phyloP scores from a whole-genome alignment of 139 green algal species.

The Volvox reticuliferus region DNA sequence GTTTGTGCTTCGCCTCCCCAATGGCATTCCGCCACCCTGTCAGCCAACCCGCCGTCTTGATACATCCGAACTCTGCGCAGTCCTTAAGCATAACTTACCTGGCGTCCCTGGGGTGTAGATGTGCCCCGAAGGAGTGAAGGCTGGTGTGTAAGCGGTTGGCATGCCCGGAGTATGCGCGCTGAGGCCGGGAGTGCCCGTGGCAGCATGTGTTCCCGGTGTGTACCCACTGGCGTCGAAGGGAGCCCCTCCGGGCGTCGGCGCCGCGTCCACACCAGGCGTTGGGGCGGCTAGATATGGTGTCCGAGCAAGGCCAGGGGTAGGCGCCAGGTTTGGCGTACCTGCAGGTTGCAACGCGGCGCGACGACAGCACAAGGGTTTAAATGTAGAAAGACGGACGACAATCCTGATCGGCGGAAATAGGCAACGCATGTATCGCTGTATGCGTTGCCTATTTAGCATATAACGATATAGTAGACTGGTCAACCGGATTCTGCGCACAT shows the following conservation, averaged over 20 bases:
- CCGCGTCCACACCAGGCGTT: conserved; percentile 37
- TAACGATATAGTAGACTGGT: too few relatives aligned
- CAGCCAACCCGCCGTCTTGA: too few relatives aligned
- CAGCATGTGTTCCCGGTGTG: conserved; percentile 26
- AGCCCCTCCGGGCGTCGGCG: conserved; percentile 36
- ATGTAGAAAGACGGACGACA: too few relatives aligned
- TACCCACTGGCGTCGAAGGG: conserved; percentile 20
- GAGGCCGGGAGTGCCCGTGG: conserved; percentile 39
- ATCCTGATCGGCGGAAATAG: too few relatives aligned
- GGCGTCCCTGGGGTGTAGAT: conserved; percentile 49
- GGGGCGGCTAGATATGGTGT: conserved; percentile 51
- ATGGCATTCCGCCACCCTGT: too few relatives aligned
- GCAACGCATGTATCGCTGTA: too few relatives aligned
- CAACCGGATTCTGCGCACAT: too few relatives aligned
- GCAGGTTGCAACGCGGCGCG: not conserved
- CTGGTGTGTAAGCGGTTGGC: conserved; percentile 41
- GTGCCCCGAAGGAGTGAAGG: conserved; percentile 46
- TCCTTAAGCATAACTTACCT: not conserved
- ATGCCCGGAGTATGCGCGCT: conserved; percentile 25
- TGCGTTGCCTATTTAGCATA: too few relatives aligned
- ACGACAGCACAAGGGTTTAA: too few relatives aligned
- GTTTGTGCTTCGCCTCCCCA: too few relatives aligned
- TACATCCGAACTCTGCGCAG: too few relatives aligned
- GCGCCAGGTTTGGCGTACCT: conserved; percentile 39
- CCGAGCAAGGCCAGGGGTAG: conserved; percentile 40